Percentiles rank a stretch among this genome's conserved stretches.
These are phyloP conservation scores for Cicer bijugum DNA, from an alignment of 306 rosid species.

Conservation along the genomic window DNA sequence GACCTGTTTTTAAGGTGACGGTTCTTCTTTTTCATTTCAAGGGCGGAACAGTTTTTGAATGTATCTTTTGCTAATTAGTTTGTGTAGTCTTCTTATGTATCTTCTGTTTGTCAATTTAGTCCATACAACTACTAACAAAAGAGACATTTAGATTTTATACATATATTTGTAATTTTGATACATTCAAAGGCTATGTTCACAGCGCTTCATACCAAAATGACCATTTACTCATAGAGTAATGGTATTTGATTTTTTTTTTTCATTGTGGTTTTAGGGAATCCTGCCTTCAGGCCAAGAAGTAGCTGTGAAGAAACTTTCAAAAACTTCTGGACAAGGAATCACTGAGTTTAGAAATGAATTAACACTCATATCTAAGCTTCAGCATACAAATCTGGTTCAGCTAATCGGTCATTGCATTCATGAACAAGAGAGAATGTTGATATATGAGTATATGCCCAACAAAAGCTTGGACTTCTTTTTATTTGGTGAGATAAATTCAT, in stretches of 20 bases:
- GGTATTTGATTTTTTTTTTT: not conserved
- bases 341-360: slow-evolving; percentile 49
- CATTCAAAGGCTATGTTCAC: too few relatives aligned
- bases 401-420: slow-evolving; percentile 43
- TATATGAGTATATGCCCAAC: slow-evolving; percentile 47
- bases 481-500: slow-evolving; percentile 44
- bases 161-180: too few relatives aligned
- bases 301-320: slow-evolving; percentile 52
- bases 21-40: too few relatives aligned
- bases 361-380: slow-evolving; percentile 44
- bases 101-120: too few relatives aligned
- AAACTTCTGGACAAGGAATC: slow-evolving; percentile 41
- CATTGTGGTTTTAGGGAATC: slow-evolving; percentile 36
- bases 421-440: slow-evolving; percentile 39
- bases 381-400: slow-evolving; percentile 45
- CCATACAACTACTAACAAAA: too few relatives aligned
- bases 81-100: too few relatives aligned
- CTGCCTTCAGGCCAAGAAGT: slow-evolving; percentile 35
- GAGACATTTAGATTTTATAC: too few relatives aligned
- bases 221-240: too few relatives aligned
- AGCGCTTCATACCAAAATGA: too few relatives aligned
- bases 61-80: too few relatives aligned
- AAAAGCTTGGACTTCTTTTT: slow-evolving; percentile 46
- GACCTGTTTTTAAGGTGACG: slow-evolving; percentile 48
- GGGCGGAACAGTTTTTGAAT: not conserved